Conservation (phyloP, 164 flowering plant species). For the Umbilicus rupestris region DNA sequence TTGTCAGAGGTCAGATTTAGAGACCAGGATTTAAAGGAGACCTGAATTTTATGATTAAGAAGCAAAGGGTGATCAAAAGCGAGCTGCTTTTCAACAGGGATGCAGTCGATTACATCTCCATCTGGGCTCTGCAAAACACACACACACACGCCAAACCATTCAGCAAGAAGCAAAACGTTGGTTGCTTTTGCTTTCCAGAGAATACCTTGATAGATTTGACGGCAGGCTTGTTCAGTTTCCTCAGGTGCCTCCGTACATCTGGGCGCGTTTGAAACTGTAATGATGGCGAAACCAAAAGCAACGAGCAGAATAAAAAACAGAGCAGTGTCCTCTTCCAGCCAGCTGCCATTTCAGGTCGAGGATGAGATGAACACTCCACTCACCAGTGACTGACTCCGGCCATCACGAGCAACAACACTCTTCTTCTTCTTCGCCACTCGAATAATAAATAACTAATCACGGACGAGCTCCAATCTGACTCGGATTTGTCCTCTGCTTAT, state of each 20-base stretch:
- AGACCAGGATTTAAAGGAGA: too few species aligned
- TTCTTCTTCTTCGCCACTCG: not conserved
- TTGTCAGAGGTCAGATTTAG: too few species aligned
- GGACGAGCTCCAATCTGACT: not conserved
- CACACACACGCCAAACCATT: not conserved
- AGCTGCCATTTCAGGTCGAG: not conserved
- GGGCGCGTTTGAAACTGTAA: not conserved
- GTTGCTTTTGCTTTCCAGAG: not conserved
- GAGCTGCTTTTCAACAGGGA: conserved; percentile 1
- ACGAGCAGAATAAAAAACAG: not conserved
- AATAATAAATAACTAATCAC: not conserved
- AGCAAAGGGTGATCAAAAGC: conserved; percentile 9
- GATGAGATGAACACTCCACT: not conserved
- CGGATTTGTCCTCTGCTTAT: not conserved
- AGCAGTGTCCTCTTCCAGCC: not conserved
- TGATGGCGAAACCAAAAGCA: conserved; percentile 1
- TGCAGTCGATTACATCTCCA: conserved; percentile 10
- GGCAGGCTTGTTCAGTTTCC: conserved; percentile 2
- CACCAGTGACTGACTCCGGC: not conserved
- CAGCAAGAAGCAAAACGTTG: not conserved
- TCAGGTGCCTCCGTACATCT: conserved; percentile 2
- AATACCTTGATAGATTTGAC: conserved; percentile 8
- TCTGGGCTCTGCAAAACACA: conserved; percentile 8
- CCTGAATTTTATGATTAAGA: conserved; percentile 7
- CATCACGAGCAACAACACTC: not conserved